Evolutionary conservation across 1,284 basidiomycete genomes (phyloP).

Genomic region (Ustanciosporium gigantosporum): DNA sequence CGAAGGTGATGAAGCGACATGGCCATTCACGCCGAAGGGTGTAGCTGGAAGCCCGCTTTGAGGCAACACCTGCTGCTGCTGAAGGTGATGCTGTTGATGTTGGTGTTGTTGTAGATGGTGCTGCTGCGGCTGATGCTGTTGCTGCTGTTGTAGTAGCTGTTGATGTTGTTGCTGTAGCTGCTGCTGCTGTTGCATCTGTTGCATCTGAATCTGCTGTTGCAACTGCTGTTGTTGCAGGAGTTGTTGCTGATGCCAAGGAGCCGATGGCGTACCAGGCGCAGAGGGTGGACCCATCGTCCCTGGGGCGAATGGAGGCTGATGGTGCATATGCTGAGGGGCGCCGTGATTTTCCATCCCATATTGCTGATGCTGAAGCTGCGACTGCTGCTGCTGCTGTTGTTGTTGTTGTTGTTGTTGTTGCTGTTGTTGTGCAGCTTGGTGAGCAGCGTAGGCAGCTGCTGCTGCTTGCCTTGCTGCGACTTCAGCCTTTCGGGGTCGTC

Average conservation of each 20-base stretch:
- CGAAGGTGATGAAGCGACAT: slow-evolving; percentile 7
- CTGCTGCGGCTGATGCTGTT: slow-evolving; percentile 15
- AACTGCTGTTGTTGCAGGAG: slow-evolving; percentile 24
- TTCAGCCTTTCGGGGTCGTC: slow-evolving; percentile 37
- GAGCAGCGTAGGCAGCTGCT: slow-evolving; percentile 13
- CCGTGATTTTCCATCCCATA: too few relatives aligned
- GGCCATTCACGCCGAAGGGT: slow-evolving; percentile 1
- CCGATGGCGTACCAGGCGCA: slow-evolving; percentile 1
- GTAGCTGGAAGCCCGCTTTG: slow-evolving; percentile 5
- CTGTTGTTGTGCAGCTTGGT: slow-evolving; percentile 13
- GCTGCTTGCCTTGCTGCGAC: slow-evolving; percentile 27
- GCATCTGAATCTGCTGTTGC: slow-evolving; percentile 8
- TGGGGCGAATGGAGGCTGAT: too few relatives aligned
- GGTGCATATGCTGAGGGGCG: too few relatives aligned
- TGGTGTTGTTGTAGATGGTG: slow-evolving; percentile 14
- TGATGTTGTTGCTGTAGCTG: slow-evolving; percentile 6
- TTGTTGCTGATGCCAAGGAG: slow-evolving; percentile 27
- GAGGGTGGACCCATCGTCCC: background rate
- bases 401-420: background rate
- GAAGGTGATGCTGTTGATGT: slow-evolving; percentile 14
- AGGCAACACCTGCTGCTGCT: slow-evolving; percentile 8
- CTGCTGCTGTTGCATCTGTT: too few relatives aligned
- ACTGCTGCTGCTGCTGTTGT: background rate
- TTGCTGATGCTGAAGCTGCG: background rate
- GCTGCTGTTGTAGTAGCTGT: slow-evolving; percentile 5